Evolutionary conservation across 2,329 filamentous ascomycete species (phyloP), one percentile per base, ranked within the genome.

Genomic region (Pseudovirgaria hyperparasitica): DNA sequence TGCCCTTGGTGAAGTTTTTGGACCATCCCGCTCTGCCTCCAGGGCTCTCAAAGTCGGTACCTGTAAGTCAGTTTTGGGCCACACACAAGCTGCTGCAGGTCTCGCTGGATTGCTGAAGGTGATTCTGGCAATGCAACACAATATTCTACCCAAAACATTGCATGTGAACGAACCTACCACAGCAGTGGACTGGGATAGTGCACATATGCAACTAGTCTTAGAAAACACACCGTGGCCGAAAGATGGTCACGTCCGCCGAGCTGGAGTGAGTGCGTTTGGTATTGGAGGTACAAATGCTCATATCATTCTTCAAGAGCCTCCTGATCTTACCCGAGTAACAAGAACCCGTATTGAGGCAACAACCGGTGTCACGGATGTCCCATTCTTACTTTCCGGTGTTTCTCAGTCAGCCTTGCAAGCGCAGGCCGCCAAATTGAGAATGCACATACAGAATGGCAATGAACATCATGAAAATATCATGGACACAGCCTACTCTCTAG

Each of bases 221-320:
- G 18, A 25, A n/a, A 7, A n/a, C 13, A 27, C 11, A 8, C 29
- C 36, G n/a, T 36, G 34, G 34, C 19, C 28, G 4, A 12, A 15
- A 10, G 9, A 4, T 4, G 18, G 3, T 25, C 43, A 28, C 4
- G 30, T 26, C 10, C 37, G 27, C 22, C 43, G 55, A 9, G 53
- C 52, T 5, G 51, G 53, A 18, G 43, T 63, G 3, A 61, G 57
- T 27, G 50, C 54, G 13, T 62, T 60, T 34, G 59, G 54, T 5
- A 46, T 50, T 19, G 51, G 53, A 3, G 53, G 52, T 8, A 45
- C 53, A 4, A 55, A 54, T 30, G 48, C 50, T 7, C 52, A 57
- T 32, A 40, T 42, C 1, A 54, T 62, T 18, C 15, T 62, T 14
- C 55, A 62, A 14, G 22, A 17, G 22, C 22, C 25, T 22, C 19